These are phyloP conservation scores for Plantago major DNA, from an alignment of 257 asterid genomes.

Conservation along the genomic window DNA sequence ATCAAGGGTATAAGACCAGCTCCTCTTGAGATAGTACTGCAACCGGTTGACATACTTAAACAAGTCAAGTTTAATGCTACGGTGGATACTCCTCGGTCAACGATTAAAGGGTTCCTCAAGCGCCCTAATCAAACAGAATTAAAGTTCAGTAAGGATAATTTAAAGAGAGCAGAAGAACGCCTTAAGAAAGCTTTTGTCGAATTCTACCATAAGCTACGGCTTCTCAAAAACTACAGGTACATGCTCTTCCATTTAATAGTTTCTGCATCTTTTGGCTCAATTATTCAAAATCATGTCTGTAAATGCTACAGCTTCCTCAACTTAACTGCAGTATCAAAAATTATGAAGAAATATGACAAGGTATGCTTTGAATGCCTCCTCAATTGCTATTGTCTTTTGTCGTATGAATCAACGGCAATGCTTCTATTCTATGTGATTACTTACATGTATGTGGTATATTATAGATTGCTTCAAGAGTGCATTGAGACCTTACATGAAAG, in stretches of 20 bases:
- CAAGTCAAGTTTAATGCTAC: conserved; percentile 32
- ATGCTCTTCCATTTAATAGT: not conserved
- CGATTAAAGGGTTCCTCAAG: conserved; percentile 34
- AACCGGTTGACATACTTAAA: conserved; percentile 26
- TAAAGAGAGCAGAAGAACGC: conserved; percentile 41
- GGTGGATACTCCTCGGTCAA: conserved; percentile 39
- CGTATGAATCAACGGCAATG: too few relatives aligned
- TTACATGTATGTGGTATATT: not conserved
- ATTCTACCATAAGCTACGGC: conserved; percentile 46
- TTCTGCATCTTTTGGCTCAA: not conserved
- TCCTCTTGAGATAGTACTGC: conserved; percentile 8
- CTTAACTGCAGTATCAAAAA: conserved; percentile 42
- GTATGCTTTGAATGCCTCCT: conserved; percentile 18
- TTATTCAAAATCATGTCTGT: conserved; percentile 2
- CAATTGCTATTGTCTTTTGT: too few relatives aligned
- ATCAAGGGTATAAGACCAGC: conserved; percentile 22
- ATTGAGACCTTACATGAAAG: conserved; percentile 43
- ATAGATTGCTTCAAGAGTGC: conserved; percentile 48
- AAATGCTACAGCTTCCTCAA: conserved; percentile 46
- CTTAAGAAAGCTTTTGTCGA: conserved; percentile 45
- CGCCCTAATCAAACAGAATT: conserved; percentile 29
- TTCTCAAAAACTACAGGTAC: conserved; percentile 45
- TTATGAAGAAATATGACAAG: conserved; percentile 66
- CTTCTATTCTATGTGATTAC: too few relatives aligned
- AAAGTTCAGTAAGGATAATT: conserved; percentile 39